phyloP scores from a whole-genome alignment of 306 rosid genomes.

The Senna tora region DNA sequence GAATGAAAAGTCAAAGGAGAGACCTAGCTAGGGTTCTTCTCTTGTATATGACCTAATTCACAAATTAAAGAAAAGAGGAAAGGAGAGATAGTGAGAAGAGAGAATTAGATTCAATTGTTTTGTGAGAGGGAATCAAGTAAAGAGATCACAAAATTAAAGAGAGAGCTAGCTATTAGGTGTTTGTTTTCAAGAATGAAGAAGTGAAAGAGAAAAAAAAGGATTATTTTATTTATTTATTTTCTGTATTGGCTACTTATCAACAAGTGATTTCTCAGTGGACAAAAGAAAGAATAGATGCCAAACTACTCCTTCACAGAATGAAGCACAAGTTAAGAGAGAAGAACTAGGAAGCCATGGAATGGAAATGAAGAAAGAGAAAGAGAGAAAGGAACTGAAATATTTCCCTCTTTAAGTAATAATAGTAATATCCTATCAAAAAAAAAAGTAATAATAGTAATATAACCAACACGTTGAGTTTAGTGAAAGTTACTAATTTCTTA shows the following conservation, averaged over 20 bases:
- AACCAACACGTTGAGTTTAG: no score
- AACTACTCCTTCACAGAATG: constrained; percentile 51
- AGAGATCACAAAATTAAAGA: neutral
- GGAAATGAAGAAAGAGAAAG: neutral
- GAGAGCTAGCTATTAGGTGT: no score
- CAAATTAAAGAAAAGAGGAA: neutral
- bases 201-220: no score
- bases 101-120: constrained; percentile 54
- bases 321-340: constrained; percentile 36
- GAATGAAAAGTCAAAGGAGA: constrained; percentile 4
- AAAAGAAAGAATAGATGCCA: constrained; percentile 60
- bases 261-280: constrained; percentile 42
- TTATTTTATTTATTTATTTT: neutral
- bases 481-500: no score
- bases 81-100: constrained; percentile 32
- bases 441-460: no score
- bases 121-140: constrained; percentile 47
- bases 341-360: neutral
- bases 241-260: constrained; percentile 7
- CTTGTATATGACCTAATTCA: constrained; percentile 28
- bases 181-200: no score
- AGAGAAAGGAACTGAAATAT: no score
- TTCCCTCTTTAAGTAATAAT: no score
- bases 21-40: constrained; percentile 23
- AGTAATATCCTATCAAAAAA: no score